Percentiles rank a stretch among this genome's conserved stretches.
phyloP scores from a whole-genome alignment of 2,329 filamentous ascomycete genomes.

The Fusarium kyushuense region DNA sequence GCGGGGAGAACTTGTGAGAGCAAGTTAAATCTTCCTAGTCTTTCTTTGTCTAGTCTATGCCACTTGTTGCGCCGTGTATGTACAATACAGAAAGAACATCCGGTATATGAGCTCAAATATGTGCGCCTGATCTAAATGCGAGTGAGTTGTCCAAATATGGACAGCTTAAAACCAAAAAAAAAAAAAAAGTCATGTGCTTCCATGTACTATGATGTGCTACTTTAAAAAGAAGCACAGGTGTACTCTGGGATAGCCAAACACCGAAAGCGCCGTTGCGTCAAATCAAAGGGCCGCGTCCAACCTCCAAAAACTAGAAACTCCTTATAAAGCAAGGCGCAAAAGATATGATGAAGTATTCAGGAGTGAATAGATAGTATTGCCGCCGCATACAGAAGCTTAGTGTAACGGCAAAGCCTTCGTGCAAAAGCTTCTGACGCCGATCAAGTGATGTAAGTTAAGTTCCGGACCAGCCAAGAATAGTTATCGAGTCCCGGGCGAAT shows the following conservation, averaged over 20 bases:
- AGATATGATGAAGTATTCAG: constrained; percentile 1
- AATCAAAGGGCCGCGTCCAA: neutral
- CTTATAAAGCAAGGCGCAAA: constrained; percentile 10
- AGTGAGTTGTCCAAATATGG: constrained; percentile 23
- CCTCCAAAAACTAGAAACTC: constrained; percentile 7
- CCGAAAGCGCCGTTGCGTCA: constrained; percentile 15
- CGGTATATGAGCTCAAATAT: constrained; percentile 30
- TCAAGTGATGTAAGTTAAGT: constrained; percentile 4
- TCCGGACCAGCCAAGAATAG: constrained; percentile 38
- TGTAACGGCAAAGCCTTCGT: neutral
- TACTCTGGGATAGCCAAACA: constrained; percentile 12
- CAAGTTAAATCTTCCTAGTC: constrained; percentile 20
- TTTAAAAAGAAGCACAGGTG: constrained; percentile 3
- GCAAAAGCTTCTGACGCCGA: constrained; percentile 1
- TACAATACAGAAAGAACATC: constrained; percentile 40
- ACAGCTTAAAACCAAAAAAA: constrained; percentile 12
- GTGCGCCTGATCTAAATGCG: constrained; percentile 34
- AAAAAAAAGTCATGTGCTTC: constrained; percentile 24
- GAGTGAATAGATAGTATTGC: constrained; percentile 35
- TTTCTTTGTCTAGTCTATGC: constrained; percentile 43
- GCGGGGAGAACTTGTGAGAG: neutral
- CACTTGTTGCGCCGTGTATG: constrained; percentile 35
- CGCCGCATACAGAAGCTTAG: neutral
- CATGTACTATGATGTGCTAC: constrained; percentile 24
- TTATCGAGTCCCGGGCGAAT: constrained; percentile 11